Percentiles rank a stretch among this genome's conserved stretches.
phyloP scores from a whole-genome alignment of 2,329 filamentous ascomycete genomes.

The Stemphylium beticola region DNA sequence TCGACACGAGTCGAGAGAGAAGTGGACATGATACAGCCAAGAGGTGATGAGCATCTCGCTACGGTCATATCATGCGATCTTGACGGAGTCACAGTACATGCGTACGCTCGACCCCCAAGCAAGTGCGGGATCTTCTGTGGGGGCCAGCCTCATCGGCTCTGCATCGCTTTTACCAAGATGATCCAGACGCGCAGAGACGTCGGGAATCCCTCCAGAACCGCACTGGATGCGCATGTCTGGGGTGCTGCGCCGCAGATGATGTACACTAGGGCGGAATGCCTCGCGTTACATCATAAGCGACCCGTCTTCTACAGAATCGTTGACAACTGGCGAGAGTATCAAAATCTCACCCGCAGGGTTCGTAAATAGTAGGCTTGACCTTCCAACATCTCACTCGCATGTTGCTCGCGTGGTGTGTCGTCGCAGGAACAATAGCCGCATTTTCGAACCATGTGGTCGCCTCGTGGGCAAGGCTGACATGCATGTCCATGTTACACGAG shows the following conservation, averaged over 20 bases:
- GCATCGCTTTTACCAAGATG: slow-evolving; percentile 1
- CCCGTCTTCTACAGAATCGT: background rate
- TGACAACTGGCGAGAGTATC: background rate
- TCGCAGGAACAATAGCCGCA: slow-evolving; percentile 1
- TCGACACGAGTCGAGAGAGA: slow-evolving; percentile 10
- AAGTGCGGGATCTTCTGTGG: slow-evolving; percentile 4
- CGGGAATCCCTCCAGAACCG: slow-evolving; percentile 6
- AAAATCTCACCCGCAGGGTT: background rate
- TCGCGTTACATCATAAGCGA: background rate
- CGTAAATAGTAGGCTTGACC: background rate
- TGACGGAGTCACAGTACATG: slow-evolving; percentile 7
- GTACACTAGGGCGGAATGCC: slow-evolving; percentile 3
- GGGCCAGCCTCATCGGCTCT: slow-evolving; percentile 1
- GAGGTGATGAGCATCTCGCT: slow-evolving; percentile 5
- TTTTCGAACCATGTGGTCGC: slow-evolving; percentile 6
- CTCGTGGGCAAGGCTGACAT: slow-evolving; percentile 23
- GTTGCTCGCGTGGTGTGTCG: background rate
- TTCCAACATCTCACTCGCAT: background rate
- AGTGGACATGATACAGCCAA: slow-evolving; percentile 2
- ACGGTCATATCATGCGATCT: slow-evolving; percentile 12
- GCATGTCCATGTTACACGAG: slow-evolving; percentile 12
- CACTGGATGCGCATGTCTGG: slow-evolving; percentile 2
- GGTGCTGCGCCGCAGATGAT: slow-evolving; percentile 8
- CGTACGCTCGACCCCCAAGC: background rate
- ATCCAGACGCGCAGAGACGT: slow-evolving; percentile 3